These are phyloP conservation scores for Lecanosticta acicola DNA, from an alignment of 2,329 filamentous ascomycete genomes.

Conservation along the genomic window DNA sequence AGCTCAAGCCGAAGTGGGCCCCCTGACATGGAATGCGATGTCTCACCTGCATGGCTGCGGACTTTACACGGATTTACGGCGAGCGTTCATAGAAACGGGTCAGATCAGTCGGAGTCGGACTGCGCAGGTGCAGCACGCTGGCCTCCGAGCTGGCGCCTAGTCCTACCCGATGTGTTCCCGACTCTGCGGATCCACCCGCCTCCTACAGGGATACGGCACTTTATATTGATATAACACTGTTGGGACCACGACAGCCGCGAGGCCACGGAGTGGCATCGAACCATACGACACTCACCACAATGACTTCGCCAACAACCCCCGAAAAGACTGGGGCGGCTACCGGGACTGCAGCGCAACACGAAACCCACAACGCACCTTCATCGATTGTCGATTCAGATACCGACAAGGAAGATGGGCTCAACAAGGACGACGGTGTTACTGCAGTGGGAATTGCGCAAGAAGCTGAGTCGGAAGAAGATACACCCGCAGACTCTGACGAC, in stretches of 20 bases:
- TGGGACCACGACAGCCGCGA: too few relatives aligned
- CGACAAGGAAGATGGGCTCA: background rate
- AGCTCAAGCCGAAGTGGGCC: background rate
- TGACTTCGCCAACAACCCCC: too few relatives aligned
- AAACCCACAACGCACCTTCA: too few relatives aligned
- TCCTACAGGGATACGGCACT: too few relatives aligned
- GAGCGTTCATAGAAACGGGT: background rate
- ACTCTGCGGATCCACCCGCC: too few relatives aligned
- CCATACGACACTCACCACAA: too few relatives aligned
- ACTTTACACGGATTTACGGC: background rate
- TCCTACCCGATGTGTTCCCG: background rate
- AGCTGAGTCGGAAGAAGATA: too few relatives aligned
- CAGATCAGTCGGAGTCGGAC: background rate
- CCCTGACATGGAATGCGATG: background rate
- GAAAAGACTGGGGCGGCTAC: too few relatives aligned
- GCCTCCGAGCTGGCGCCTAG: slow-evolving; percentile 1
- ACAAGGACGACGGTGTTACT: background rate
- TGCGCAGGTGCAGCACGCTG: background rate
- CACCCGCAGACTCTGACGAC: background rate
- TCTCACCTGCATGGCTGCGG: background rate
- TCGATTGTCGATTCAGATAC: too few relatives aligned
- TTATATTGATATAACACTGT: too few relatives aligned
- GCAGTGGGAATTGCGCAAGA: background rate
- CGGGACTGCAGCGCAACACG: too few relatives aligned
- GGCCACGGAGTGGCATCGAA: too few relatives aligned